These are phyloP conservation scores for Suillus paluster DNA, from an alignment of 768 basidiomycete species.

Conservation along the genomic window DNA sequence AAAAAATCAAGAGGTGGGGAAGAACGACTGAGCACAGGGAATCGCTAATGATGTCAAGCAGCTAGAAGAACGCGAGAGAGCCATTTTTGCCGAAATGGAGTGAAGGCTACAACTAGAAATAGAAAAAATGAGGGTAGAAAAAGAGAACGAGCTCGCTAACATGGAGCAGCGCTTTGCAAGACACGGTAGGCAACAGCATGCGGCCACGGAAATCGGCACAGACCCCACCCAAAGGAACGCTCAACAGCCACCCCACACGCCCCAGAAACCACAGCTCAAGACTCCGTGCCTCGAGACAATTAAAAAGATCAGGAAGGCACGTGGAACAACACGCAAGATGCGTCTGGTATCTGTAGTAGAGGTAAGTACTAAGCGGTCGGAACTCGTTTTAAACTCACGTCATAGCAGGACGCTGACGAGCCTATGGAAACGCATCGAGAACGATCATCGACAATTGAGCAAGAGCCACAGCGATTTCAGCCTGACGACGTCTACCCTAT, in stretches of 20 bases:
- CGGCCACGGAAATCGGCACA: no score
- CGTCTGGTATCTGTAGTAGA: neutral
- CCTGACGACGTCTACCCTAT: neutral
- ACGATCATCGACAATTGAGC: neutral
- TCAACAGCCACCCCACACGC: neutral
- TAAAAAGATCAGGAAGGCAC: neutral
- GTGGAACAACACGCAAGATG: neutral
- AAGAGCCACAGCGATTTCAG: neutral
- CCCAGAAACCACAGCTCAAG: neutral
- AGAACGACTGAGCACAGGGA: no score
- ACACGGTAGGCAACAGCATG: no score
- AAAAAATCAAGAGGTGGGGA: no score
- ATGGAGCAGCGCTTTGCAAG: slow-evolving; percentile 11
- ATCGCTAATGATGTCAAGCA: no score
- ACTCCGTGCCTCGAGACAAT: neutral
- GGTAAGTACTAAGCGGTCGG: neutral
- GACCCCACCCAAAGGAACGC: no score
- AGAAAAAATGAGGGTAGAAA: slow-evolving; percentile 11
- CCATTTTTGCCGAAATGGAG: slow-evolving; percentile 3
- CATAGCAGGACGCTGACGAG: neutral
- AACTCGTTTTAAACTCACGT: neutral
- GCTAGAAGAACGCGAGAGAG: no score
- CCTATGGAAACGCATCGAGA: neutral
- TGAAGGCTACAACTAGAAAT: slow-evolving; percentile 2
- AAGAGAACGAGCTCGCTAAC: slow-evolving; percentile 15